Conservation (phyloP, 495 filamentous ascomycete genomes). For the Penicillium odoratum region DNA sequence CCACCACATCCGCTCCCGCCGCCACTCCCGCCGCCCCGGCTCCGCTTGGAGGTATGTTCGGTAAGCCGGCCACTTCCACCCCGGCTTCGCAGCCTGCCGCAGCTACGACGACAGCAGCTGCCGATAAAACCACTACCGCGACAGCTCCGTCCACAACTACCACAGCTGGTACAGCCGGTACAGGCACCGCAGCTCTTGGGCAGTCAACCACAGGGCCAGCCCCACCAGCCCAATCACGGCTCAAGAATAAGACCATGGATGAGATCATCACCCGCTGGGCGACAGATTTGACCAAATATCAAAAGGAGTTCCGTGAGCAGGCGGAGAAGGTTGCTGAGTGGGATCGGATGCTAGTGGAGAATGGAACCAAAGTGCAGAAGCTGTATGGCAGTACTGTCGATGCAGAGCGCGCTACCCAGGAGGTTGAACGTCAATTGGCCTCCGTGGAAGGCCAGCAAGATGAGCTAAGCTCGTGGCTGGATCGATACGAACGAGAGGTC, state of each 20-base stretch:
- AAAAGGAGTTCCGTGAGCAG: slow-evolving; percentile 90
- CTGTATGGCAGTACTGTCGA: slow-evolving; percentile 85
- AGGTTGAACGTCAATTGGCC: slow-evolving; percentile 86
- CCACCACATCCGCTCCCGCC: slow-evolving; percentile 14
- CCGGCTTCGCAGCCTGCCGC: slow-evolving; percentile 30
- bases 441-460: slow-evolving; percentile 89
- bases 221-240: slow-evolving; percentile 75
- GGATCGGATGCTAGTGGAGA: slow-evolving; percentile 89
- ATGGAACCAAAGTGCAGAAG: slow-evolving; percentile 87
- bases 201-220: slow-evolving; percentile 76
- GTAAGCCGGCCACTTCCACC: slow-evolving; percentile 26
- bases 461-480: slow-evolving; percentile 79
- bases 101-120: slow-evolving; percentile 16
- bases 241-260: slow-evolving; percentile 99
- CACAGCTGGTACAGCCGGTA: slow-evolving; percentile 28
- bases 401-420: slow-evolving; percentile 83
- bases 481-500: slow-evolving; percentile 86
- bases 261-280: slow-evolving; percentile 99
- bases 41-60: slow-evolving; percentile 28
- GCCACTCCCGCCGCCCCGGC: slow-evolving; percentile 3
- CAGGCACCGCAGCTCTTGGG: slow-evolving; percentile 43
- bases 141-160: slow-evolving; percentile 27
- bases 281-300: slow-evolving; percentile 88
- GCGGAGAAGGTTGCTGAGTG: slow-evolving; percentile 83
- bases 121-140: slow-evolving; percentile 24